Percentiles rank a stretch among this genome's conserved stretches.
Evolutionary conservation across 768 basidiomycete species (phyloP).

Genomic region (Scleroderma citrinum): DNA sequence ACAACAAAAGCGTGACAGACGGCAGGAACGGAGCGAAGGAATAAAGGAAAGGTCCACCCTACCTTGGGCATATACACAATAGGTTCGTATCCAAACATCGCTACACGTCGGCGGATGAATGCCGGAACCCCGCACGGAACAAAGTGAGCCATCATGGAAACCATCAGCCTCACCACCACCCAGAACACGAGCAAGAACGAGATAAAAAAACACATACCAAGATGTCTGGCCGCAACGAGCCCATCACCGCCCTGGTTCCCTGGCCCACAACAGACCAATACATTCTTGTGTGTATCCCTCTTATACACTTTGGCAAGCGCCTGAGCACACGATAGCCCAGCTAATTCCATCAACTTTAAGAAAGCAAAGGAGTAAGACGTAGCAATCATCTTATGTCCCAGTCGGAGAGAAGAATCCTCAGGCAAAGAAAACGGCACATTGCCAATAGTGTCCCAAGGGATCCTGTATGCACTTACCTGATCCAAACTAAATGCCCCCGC

Average conservation of each 20-base stretch:
- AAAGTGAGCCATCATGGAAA: neutral
- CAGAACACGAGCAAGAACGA: neutral
- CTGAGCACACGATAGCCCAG: slow-evolving; percentile 91
- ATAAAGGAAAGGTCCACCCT: neutral
- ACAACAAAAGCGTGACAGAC: neutral
- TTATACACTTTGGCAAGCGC: slow-evolving; percentile 73
- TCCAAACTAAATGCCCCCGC: slow-evolving; percentile 93
- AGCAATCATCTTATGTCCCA: no score
- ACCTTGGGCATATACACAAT: slow-evolving; percentile 95
- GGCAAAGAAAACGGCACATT: neutral
- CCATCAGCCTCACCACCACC: neutral
- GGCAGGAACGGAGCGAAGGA: neutral
- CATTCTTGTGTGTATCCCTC: slow-evolving; percentile 60
- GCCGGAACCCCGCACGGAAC: slow-evolving; percentile 2
- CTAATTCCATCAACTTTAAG: slow-evolving; percentile 89
- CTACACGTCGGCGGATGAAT: slow-evolving; percentile 31
- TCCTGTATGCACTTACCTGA: slow-evolving; percentile 45
- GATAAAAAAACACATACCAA: slow-evolving; percentile 46
- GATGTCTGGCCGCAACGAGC: slow-evolving; percentile 90
- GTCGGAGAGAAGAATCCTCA: no score
- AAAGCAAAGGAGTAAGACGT: no score
- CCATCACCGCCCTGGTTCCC: slow-evolving; percentile 99
- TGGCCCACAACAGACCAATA: slow-evolving; percentile 95
- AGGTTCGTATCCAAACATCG: slow-evolving; percentile 88
- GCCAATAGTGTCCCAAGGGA: neutral